Evolutionary conservation across 768 basidiomycete genomes (phyloP), one percentile per base, ranked within the genome.

Genomic region (Cyathus striatus): DNA sequence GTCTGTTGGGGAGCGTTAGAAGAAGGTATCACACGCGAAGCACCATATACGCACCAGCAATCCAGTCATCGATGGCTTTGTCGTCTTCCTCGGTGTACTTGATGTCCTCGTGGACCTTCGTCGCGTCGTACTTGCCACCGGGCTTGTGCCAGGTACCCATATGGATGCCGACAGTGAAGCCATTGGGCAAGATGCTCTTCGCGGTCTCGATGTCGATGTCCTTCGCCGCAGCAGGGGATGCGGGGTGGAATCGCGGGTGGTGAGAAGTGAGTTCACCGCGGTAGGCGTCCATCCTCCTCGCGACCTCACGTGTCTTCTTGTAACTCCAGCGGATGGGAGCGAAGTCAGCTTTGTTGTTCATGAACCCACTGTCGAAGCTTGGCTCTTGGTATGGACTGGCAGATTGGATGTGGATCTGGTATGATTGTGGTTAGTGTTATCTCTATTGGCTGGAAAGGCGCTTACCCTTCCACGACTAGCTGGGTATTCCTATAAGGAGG

Each of bases 321-420:
- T 85, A 85, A 56, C 79, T 79, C 83, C 83, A 85, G 25, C 81
- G 78, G 50, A 84, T 79, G 12, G 83, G 83, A 18, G 81, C 81
- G 52, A 83, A 83, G 65, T 85, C 83, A 22, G 83, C 83, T 67
- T 82, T 82, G 68, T 84, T 58, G 66, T 82, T 84, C 83, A 86
- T 79, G 75, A 86, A 84, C n/a, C 83, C 83, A 45, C 73, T 75
- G 64, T 86, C 83, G 54, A 83, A 84, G 62, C 58, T 66, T 3
- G 83, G 81, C 49, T 76, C 77, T 50, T 64, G 60, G 63, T 83
- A 85, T 4, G 83, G 82, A 65, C 69, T 78, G 35, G 71, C 46
- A 17, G 77, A 80, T 36, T 62, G 53, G 57, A 84, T 78, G 57
- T 83, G 82, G 53, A 84, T 83, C 77, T 79, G 44, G 7, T 33